Percentiles rank a stretch among this genome's conserved stretches.
These are phyloP conservation scores for Phaseolus lunatus DNA, from an alignment of 306 rosid species.

Conservation along the genomic window DNA sequence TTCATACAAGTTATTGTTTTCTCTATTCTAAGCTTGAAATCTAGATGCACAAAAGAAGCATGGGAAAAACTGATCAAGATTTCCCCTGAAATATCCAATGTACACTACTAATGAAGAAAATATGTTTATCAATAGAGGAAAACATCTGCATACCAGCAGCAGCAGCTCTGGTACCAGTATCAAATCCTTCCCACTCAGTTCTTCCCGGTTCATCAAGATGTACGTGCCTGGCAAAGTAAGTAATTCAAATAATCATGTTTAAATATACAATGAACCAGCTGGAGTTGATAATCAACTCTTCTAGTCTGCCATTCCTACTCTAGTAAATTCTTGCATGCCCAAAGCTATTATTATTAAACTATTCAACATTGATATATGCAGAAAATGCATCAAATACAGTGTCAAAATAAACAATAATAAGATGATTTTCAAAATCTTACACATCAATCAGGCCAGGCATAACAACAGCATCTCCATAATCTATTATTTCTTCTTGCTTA, in stretches of 20 bases:
- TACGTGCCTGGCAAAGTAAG: conserved; percentile 67
- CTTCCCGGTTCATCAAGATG: conserved; percentile 98
- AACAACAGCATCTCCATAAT: conserved; percentile 83
- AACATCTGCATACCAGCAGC: conserved; percentile 79
- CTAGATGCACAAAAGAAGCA: conserved; percentile 28
- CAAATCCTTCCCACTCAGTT: conserved; percentile 96
- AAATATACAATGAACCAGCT: conserved; percentile 17
- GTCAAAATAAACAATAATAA: neutral
- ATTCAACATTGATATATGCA: neutral
- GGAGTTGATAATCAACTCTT: conserved; percentile 8
- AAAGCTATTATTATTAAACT: neutral
- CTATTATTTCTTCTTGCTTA: conserved; percentile 56
- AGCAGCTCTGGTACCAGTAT: conserved; percentile 89
- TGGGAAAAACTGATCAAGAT: neutral
- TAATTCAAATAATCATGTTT: conserved; percentile 28
- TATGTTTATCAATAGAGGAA: conserved; percentile 19
- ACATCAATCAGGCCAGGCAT: conserved; percentile 97
- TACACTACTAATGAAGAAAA: conserved; percentile 20
- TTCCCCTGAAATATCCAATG: conserved; percentile 30
- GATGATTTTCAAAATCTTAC: conserved; percentile 57
- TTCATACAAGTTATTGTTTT: neutral
- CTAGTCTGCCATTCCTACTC: conserved; percentile 22
- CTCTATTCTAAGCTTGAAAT: conserved; percentile 14
- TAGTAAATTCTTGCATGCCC: neutral
- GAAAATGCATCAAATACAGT: conserved; percentile 22